Base-by-base conservation (phyloP, 163 green algal species). In the Coccomyxa subellipsoidea region DNA sequence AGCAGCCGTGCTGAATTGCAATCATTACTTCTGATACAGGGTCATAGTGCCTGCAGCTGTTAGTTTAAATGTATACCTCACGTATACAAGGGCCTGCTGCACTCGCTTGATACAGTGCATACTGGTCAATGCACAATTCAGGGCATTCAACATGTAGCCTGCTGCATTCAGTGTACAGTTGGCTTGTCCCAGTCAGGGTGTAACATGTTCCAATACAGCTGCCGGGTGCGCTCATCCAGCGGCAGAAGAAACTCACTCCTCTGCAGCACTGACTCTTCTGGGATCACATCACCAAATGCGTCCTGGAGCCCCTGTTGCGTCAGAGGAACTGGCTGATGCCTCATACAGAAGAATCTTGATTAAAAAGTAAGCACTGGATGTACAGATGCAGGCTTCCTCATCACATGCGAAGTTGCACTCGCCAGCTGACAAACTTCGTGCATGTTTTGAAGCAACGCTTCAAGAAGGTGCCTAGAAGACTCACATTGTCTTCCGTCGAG, bases 191-290 rank as follows among this genome's bases (percentile, higher is more conserved):
- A 59, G 47, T 73, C 72, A 10, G 72, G 72, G 10, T 81, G 69
- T 35, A 92, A 69, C 54, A 91, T 9, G 40, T 75, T 39, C 8
- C 75, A 79, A 76, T 93, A 93, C 39, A 94, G 81, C 72, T 77
- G 54, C 27, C 71, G 29, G 3, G 87, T 92, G 0, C 85, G 78
- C 5, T 76, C 32, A 39, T 89, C 84, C 29, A 90, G 72, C 1
- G 90, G 90, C 82, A 88, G 36, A 79, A 90, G 70, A 39, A 94
- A 94, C 72, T 94, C 89, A 77, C 91, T 94, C 2, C 87, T 76
- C 82, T 81, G n/a, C 40, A 94, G 80, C 75, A 93, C 88, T 39
- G 54, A 69, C 1, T 82, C 59, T 15, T 47, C 53, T 4, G 91
- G 91, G 82, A 93, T 83, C 34, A 81, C 66, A 25, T 81, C 79